Conservation (phyloP, 192 early-diverging fungal genomes). For the Linnemannia zychae region DNA sequence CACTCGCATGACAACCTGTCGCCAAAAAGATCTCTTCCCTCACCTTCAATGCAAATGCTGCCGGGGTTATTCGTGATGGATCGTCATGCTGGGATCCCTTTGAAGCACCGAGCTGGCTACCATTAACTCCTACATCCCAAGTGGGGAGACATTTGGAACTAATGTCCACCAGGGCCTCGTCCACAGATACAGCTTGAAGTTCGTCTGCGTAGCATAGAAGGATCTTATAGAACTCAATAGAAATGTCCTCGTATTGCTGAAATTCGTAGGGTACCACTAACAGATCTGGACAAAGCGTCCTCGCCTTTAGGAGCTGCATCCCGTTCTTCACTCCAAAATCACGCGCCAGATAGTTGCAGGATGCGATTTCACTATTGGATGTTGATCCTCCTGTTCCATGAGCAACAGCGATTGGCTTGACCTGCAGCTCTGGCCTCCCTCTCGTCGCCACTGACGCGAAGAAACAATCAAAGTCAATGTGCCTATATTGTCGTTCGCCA, state of each 20-base stretch:
- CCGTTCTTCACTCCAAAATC: slow-evolving; percentile 83
- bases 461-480: slow-evolving; percentile 96
- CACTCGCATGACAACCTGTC: slow-evolving; percentile 77
- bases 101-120: background rate
- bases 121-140: slow-evolving; percentile 40
- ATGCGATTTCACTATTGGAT: slow-evolving; percentile 78
- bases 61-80: slow-evolving; percentile 10
- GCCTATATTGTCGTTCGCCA: slow-evolving; percentile 56
- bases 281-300: slow-evolving; percentile 74
- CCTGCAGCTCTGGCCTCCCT: slow-evolving; percentile 73
- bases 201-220: slow-evolving; percentile 74
- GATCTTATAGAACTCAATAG: slow-evolving; percentile 65
- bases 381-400: slow-evolving; percentile 62
- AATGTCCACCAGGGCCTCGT: slow-evolving; percentile 88
- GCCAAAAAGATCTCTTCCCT: slow-evolving; percentile 59
- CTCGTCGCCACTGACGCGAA: slow-evolving; percentile 88
- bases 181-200: slow-evolving; percentile 86
- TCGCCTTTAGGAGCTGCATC: slow-evolving; percentile 79
- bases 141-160: slow-evolving; percentile 48
- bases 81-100: background rate
- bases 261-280: slow-evolving; percentile 72
- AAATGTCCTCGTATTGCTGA: slow-evolving; percentile 50
- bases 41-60: slow-evolving; percentile 68
- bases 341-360: slow-evolving; percentile 91
- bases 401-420: slow-evolving; percentile 79